Evolutionary conservation across 1,284 basidiomycete species (phyloP), one percentile per base, ranked within the genome.

Genomic region (Exobasidium rhododendri): DNA sequence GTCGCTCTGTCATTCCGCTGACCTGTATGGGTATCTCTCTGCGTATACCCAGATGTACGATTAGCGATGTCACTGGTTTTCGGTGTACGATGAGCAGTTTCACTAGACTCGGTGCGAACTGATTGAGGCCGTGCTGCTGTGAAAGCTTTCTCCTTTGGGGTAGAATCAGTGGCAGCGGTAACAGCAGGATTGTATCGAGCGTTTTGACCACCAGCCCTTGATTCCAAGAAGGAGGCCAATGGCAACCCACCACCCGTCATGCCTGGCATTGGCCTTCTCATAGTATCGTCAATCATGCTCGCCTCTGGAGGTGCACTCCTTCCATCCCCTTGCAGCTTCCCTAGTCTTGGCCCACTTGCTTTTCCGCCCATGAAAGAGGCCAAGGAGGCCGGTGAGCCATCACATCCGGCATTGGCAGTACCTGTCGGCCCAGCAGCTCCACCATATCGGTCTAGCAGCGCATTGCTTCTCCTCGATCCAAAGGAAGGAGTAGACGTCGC

Each of bases 281-380:
- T 60, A 30, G 50, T 65, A 26, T 71, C 66, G 55, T 75, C 70
- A 28, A 73, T 70, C 22, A 73, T 58, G 5, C 62, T 62, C 11
- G 71, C 74, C 59, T 77, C 73, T 2, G 72, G 70, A 31, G 71
- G 66, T 6, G 74, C 68, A 31, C 67, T 71, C 54, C 73, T 68
- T 28, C 76, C 77, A 43, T 78, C 75, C 29, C 74, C 76, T 26
- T 63, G 55, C 0, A 78, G 64, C 57, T 76, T 74, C 20, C 76
- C 76, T 5, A 79, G 67, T 17, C 76, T 68, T 2, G 77, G 73
- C 28, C 74, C 71, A 1, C 70, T 59, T n/a, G 74, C 68, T 51
- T 64, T 75, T 30, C 77, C 77, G 31, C 77, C 77, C 65, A 79
- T 79, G 40, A 79, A 79, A 49, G 68, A 64, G 52, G 74, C 74